Evolutionary conservation across 306 rosid species (phyloP).

Genomic region (Lithocarpus polystachyus): DNA sequence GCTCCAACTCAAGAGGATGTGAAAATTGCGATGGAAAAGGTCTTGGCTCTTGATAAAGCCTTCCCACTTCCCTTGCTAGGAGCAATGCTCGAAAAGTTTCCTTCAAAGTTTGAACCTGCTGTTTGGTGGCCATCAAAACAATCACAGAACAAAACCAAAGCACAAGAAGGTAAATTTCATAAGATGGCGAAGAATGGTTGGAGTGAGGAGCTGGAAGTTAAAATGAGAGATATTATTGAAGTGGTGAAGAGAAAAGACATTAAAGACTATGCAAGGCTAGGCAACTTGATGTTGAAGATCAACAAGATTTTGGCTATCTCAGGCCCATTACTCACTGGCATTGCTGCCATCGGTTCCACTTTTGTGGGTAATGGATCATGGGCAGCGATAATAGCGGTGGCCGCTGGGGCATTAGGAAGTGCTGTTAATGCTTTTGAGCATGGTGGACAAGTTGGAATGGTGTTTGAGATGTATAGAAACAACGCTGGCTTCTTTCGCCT

Average conservation of each 20-base stretch:
- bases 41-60: no score
- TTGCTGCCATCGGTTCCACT: constrained; percentile 17
- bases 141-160: no score
- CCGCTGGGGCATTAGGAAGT: constrained; percentile 32
- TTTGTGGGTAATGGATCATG: constrained; percentile 23
- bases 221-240: constrained; percentile 30
- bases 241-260: constrained; percentile 30
- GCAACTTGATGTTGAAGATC: constrained; percentile 31
- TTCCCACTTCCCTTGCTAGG: no score
- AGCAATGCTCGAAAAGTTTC: no score
- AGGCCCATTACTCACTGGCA: no score
- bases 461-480: constrained; percentile 45
- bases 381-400: constrained; percentile 20
- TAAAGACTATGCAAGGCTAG: constrained; percentile 38
- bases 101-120: no score
- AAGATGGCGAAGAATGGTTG: constrained; percentile 27
- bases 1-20: no score
- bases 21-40: no score
- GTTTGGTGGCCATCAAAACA: no score
- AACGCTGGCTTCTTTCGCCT: constrained; percentile 31
- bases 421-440: constrained; percentile 37
- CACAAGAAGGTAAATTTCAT: no score
- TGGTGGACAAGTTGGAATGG: constrained; percentile 47
- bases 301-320: constrained; percentile 31
- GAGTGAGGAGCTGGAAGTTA: constrained; percentile 25